A percentile compares a stretch with the other conserved stretches of the same genome.
phyloP scores from a whole-genome alignment of 2,329 filamentous ascomycete species.

The Colletotrichum lindemuthianum region DNA sequence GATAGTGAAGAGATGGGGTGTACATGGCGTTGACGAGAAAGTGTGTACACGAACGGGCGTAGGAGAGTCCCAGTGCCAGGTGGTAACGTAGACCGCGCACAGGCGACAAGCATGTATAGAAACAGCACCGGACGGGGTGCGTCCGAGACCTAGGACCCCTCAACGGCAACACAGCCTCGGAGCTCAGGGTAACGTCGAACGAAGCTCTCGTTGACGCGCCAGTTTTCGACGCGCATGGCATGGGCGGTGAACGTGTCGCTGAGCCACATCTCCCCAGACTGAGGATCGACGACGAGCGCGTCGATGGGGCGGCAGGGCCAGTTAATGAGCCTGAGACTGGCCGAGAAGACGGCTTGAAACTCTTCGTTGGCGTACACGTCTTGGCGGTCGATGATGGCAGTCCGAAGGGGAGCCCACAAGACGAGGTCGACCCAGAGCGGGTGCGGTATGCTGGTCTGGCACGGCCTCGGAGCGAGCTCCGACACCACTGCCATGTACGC shows the following conservation, averaged over 20 bases:
- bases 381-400: conserved; percentile 48
- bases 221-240: conserved; percentile 41
- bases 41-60: too few species aligned
- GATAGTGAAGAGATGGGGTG: too few species aligned
- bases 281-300: conserved; percentile 40
- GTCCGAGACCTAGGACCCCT: conserved; percentile 11
- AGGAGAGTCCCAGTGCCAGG: too few species aligned
- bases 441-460: conserved; percentile 43
- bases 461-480: conserved; percentile 41
- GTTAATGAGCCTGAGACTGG: conserved; percentile 46
- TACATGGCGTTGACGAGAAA: too few species aligned
- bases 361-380: conserved; percentile 49
- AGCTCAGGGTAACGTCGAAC: conserved; percentile 43
- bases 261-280: conserved; percentile 42
- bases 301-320: conserved; percentile 44
- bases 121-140: too few species aligned
- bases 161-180: conserved; percentile 35
- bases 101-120: too few species aligned
- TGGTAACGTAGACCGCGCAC: too few species aligned
- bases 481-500: conserved; percentile 39
- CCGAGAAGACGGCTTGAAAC: conserved; percentile 47
- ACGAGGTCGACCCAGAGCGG: conserved; percentile 47
- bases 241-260: conserved; percentile 40
- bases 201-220: conserved; percentile 41
- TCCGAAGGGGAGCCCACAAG: conserved; percentile 47